Evolutionary conservation across 2,329 filamentous ascomycete species (phyloP), one percentile per base, ranked within the genome.

Genomic region (Dothiorella sarmentorum): DNA sequence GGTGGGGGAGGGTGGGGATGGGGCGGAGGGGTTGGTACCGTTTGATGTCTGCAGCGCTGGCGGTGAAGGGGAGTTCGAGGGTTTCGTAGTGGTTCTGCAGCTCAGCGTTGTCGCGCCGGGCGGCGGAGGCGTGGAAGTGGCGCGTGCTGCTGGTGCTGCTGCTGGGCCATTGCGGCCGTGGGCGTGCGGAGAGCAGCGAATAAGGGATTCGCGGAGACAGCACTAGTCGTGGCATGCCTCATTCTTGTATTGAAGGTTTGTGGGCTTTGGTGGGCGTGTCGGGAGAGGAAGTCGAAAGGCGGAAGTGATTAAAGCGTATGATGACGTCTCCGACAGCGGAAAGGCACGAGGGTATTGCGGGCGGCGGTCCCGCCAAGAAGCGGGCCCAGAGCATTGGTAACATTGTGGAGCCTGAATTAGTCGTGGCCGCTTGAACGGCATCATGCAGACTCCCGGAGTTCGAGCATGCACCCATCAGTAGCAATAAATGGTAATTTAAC

Each of bases 31-130:
- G n/a, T 10, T 20, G 15, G 10, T 10, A 91, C 87, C 89, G 93
- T 75, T 97, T 97, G 62, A 97, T 92, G 56, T 96, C 90, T 7
- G 80, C 78, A 1, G 83, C 76, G 15, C 88, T 85, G 38, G 93
- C 92, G 63, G 82, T 82, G 40, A 81, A 79, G 0, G 83, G 75
- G n/a, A 99, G 73, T 40, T 87, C 83, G 53, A 99, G 82, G 38
- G 87, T 85, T 67, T 93, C 88, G 74, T 99, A 99, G 76, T 96
- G 88, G 62, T 86, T 91, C 65, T 73, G 45, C 9, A n/a, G 10
- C 35, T 58, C 56, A 27, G 38, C 18, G 26, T 33, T 26, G 26
- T 49, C n/a, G n/a, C 15, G 44, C 11, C 45, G 56, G 15, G 15
- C 22, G 35, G 26, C 9, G 18, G 56, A 58, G 26, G 56, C 56